Evolutionary conservation across 164 flowering plant genomes (phyloP), one percentile per base, ranked within the genome.

Genomic region (Aristolochia contorta): DNA sequence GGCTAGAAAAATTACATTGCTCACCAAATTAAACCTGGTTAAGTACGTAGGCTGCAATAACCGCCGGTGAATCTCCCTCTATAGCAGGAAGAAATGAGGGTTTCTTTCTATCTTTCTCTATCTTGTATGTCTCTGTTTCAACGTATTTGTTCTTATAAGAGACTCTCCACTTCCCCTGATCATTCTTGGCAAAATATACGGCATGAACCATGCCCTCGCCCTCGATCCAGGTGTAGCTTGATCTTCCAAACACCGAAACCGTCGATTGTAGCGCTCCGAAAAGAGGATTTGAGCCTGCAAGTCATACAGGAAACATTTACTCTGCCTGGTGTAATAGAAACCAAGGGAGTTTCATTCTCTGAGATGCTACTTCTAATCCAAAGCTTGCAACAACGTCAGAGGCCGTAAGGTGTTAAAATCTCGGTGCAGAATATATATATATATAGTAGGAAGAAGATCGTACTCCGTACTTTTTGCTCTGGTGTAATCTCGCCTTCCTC

Each of bases 141-240:
- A 83, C 84, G 14, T 78, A 60, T 72, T 61, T 82, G 76, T 86
- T 86, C 3, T 75, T 79, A 77, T 85, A 85, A 9, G 55, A 55
- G 22, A 80, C 65, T 8, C 0, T 75, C 86, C 88, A 76, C 10
- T 19, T 55, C 10, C 72, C 74, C 46, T 67, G 50, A 37, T 16
- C 33, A 18, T 67, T 72, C 57, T 76, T 81, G 0, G 19, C 41
- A 41, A 83, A 83, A 58, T 83, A 77, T 22, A 85, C 24, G 14
- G 87, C 83, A 70, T 82, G 87, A 45, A 83, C 73, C 86, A 84
- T 82, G 47, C 88, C 91, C 76, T 85, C 86, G 56, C 88, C 91
- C 74, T 85, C 91, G 18, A 83, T 47, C 91, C 84, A 83, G 1
- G 54, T 63, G 24, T 77, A 59, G 47, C 71, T 81, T 54, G 91